Percentiles rank a stretch among this genome's conserved stretches.
phyloP scores from a whole-genome alignment of 1,284 basidiomycete genomes.

The Fomitopsis betulina region DNA sequence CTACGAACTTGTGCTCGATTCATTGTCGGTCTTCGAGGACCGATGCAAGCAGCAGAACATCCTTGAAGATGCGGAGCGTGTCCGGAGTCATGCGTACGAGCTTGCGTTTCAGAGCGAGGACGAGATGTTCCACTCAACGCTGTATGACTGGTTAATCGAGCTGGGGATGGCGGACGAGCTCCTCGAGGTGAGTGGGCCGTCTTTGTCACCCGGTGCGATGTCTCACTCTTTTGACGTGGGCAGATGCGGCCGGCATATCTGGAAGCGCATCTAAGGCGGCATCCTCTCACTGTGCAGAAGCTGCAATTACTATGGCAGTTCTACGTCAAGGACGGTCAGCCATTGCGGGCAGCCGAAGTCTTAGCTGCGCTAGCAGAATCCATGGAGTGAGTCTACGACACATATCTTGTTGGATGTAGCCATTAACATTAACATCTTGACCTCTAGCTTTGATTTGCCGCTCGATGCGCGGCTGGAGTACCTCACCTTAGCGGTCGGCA shows the following conservation, averaged over 20 bases:
- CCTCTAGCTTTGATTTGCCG: conserved; percentile 57
- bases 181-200: conserved; percentile 65
- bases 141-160: conserved; percentile 92
- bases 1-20: conserved; percentile 82
- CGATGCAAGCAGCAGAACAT: conserved; percentile 20
- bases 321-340: conserved; percentile 89
- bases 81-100: conserved; percentile 72
- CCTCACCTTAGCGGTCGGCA: conserved; percentile 89
- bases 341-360: conserved; percentile 83
- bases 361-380: conserved; percentile 85
- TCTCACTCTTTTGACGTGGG: not conserved
- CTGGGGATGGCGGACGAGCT: conserved; percentile 83
- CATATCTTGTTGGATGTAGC: not conserved
- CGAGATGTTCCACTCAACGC: conserved; percentile 89
- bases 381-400: conserved; percentile 39
- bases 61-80: conserved; percentile 57
- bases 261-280: conserved; percentile 82
- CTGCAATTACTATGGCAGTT: conserved; percentile 95
- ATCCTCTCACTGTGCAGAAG: conserved; percentile 78
- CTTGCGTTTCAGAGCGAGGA: conserved; percentile 84
- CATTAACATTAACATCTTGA: conserved; percentile 1
- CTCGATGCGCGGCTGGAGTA: conserved; percentile 81
- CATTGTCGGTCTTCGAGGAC: conserved; percentile 78
- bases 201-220: not conserved
- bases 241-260: conserved; percentile 82